Conservation (phyloP, 139 green algal species). For the Micractinium sp. region DNA sequence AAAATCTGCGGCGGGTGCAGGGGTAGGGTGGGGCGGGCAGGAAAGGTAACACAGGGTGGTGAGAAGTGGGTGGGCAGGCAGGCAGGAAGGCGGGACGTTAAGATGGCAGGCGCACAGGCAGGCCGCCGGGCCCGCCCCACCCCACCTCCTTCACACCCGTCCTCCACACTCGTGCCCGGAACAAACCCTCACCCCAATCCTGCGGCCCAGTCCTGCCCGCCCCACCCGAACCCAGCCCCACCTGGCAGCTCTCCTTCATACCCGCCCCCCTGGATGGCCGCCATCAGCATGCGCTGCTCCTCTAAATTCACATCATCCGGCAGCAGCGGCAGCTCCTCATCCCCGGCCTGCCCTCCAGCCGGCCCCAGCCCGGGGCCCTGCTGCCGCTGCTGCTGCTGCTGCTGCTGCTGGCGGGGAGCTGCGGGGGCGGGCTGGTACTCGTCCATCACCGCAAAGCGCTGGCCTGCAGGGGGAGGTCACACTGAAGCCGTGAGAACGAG, state of each 20-base stretch:
- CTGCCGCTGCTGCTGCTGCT: slow-evolving; percentile 12
- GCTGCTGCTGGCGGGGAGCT: background rate
- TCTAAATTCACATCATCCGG: slow-evolving; percentile 47
- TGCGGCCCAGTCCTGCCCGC: too few relatives aligned
- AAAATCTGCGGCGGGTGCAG: slow-evolving; percentile 19
- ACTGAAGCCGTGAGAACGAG: background rate
- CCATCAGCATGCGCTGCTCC: slow-evolving; percentile 56
- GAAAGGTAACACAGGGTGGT: background rate
- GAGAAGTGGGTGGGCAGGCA: background rate
- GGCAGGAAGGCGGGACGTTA: too few relatives aligned
- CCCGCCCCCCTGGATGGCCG: slow-evolving; percentile 37
- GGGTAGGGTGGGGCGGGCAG: background rate
- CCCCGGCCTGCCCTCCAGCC: background rate
- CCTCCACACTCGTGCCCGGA: background rate
- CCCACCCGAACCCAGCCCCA: background rate
- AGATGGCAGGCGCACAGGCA: too few relatives aligned
- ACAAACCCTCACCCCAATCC: background rate
- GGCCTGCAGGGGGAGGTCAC: background rate
- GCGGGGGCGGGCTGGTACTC: slow-evolving; percentile 20
- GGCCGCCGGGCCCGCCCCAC: too few relatives aligned
- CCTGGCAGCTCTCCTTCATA: slow-evolving; percentile 38
- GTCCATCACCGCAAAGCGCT: slow-evolving; percentile 34
- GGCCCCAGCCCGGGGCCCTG: background rate
- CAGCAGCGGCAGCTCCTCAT: background rate
- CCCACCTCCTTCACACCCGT: background rate